Evolutionary conservation across 2,329 filamentous ascomycete species (phyloP), one percentile per base, ranked within the genome.

Genomic region (Diaporthe sp.): DNA sequence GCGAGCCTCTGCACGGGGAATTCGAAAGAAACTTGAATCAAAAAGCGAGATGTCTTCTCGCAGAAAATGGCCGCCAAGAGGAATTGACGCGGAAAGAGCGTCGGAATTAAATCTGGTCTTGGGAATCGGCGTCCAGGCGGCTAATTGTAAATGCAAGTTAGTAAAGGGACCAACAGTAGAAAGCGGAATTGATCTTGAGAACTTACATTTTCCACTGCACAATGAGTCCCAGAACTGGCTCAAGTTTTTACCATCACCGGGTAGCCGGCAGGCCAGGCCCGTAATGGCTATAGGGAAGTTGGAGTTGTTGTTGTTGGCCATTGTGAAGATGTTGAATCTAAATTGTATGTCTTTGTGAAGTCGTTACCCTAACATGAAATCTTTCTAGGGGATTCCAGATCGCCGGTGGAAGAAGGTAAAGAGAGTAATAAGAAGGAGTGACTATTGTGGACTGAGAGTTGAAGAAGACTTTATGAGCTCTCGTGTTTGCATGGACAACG

Each of bases 1-100:
- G 25, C 88, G 87, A 55, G 92, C 92, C 81, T 93, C 92, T 77
- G 89, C 87, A 13, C 90, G 90, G 64, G 91, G 92, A 87, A 93
- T 92, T 80, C 91, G 92, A 87, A 93, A 93, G 84, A 93, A 93
- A 2, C 88, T 28, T 19, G 61, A 52, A 52, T 73, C 71, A n/a
- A 73, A 68, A 9, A 57, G 50, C 2, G 35, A 28, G 1, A 73
- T 15, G 22, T 73, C 50, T 15, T 50, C 50, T 10, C 42, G 8
- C 3, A 73, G 42, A 42, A 68, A 73, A 17, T 72, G 57, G 4
- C 70, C 58, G 17, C 70, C 70, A 15, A 10, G 6, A n/a, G 57
- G 28, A 42, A 64, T 12, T 13, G 52, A 8, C 17, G 61, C 3
- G 25, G 47, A 50, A 52, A 72, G 54, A 0, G 70, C 58, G 9